Evolutionary conservation across 176 grass and related monocot species (phyloP).

Genomic region (Lolium multiflorum): DNA sequence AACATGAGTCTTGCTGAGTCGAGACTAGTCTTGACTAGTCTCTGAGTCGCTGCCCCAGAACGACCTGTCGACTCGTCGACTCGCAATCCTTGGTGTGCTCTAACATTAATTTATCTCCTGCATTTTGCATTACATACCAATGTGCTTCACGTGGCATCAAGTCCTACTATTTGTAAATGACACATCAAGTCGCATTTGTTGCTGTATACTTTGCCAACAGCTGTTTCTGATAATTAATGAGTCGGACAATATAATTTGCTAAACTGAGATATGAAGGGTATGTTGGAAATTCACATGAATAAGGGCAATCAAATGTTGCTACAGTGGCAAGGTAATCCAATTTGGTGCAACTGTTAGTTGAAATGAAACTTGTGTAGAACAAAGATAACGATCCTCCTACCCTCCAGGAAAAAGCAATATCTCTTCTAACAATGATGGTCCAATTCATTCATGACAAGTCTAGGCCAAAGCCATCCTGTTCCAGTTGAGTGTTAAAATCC

Average conservation of each 20-base stretch:
- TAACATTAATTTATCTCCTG: neutral
- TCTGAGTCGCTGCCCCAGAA: no score
- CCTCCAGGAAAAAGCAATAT: neutral
- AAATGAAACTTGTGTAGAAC: constrained; percentile 22
- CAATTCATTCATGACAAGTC: neutral
- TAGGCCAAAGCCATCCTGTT: no score
- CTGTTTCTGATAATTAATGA: neutral
- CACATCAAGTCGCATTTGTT: neutral
- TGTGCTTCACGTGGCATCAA: constrained; percentile 6
- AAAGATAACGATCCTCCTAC: neutral
- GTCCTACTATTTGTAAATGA: neutral
- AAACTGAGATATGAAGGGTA: neutral
- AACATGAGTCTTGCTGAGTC: no score
- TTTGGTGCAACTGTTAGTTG: neutral
- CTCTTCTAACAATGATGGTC: neutral
- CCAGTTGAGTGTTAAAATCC: neutral
- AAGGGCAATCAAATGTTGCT: constrained; percentile 25
- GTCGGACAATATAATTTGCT: neutral
- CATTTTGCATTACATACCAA: neutral
- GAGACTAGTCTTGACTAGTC: no score
- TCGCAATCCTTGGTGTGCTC: no score
- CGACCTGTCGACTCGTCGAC: no score
- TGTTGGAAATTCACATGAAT: neutral
- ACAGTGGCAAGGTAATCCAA: neutral
- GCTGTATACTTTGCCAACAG: neutral